Conservation (phyloP, 306 rosid species). For the Hippophae tibetana region DNA sequence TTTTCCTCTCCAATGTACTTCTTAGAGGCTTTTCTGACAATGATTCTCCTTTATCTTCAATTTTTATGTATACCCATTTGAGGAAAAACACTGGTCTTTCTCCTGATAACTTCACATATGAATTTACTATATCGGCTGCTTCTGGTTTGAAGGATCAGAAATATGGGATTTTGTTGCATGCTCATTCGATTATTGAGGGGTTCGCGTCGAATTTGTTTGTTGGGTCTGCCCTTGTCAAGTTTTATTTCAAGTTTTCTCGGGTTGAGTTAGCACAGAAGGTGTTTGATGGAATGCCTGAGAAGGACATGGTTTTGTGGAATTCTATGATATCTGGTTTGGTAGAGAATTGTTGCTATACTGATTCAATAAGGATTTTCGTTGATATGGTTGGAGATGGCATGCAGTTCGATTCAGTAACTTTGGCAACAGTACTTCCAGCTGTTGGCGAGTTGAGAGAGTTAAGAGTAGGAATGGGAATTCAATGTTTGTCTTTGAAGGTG, state of each 20-base stretch:
- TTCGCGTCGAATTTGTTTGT: conserved; percentile 43
- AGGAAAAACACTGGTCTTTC: conserved; percentile 36
- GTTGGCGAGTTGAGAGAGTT: conserved; percentile 65
- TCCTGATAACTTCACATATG: conserved; percentile 65
- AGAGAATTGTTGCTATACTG: conserved; percentile 45
- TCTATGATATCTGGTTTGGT: conserved; percentile 68
- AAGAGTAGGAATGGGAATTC: conserved; percentile 55
- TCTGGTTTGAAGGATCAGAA: conserved; percentile 28
- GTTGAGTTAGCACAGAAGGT: conserved; percentile 59
- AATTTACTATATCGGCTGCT: conserved; percentile 54
- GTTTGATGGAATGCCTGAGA: conserved; percentile 59
- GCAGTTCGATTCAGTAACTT: conserved; percentile 48
- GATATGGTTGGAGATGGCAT: conserved; percentile 47
- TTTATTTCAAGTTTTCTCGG: conserved; percentile 48
- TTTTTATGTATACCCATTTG: conserved; percentile 50
- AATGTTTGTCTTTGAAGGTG: conserved; percentile 53
- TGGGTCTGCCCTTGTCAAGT: conserved; percentile 56
- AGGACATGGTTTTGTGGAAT: conserved; percentile 73
- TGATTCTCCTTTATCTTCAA: conserved; percentile 37
- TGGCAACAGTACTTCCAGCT: conserved; percentile 65
- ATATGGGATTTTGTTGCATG: conserved; percentile 46
- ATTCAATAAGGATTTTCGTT: conserved; percentile 31
- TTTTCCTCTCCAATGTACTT: conserved; percentile 78
- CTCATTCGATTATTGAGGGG: conserved; percentile 63
- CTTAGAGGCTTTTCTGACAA: conserved; percentile 54